A percentile compares a stretch with the other conserved stretches of the same genome.
Conservation (phyloP, 495 filamentous ascomycete species). For the Daldinia grandis region DNA sequence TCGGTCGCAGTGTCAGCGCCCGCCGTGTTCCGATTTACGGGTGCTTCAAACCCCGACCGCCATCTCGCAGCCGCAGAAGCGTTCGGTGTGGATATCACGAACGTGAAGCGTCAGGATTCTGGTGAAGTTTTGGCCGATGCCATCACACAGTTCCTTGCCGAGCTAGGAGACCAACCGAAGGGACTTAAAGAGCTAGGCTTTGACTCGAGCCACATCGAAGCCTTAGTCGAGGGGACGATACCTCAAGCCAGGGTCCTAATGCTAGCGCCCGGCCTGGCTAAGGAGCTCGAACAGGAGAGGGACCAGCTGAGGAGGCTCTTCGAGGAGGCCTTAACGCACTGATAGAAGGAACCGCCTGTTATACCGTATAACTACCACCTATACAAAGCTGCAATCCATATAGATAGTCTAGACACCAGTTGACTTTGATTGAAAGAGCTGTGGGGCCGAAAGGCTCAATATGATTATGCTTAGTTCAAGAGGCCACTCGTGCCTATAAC, state of each 20-base stretch:
- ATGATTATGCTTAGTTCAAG: not conserved
- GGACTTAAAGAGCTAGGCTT: constrained; percentile 89
- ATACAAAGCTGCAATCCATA: not conserved
- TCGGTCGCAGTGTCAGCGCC: constrained; percentile 94
- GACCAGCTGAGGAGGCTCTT: constrained; percentile 61
- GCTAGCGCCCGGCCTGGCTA: constrained; percentile 83
- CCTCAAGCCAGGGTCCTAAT: constrained; percentile 90
- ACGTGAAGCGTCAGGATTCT: constrained; percentile 85
- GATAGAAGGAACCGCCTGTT: not conserved
- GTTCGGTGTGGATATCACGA: constrained; percentile 88
- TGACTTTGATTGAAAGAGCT: not conserved
- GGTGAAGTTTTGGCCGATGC: constrained; percentile 88
- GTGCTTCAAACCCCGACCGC: constrained; percentile 85
- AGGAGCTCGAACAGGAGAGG: constrained; percentile 70
- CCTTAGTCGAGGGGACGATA: constrained; percentile 89
- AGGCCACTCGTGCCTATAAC: not conserved
- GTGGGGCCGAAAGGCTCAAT: not conserved
- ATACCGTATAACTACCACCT: not conserved
- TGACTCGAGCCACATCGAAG: constrained; percentile 73
- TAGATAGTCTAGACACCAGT: not conserved
- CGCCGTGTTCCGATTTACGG: constrained; percentile 93
- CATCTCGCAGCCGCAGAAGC: constrained; percentile 88
- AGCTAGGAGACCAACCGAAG: constrained; percentile 87
- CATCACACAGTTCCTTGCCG: constrained; percentile 76
- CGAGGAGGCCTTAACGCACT: constrained; percentile 60